Base-by-base conservation (phyloP, 2,329 filamentous ascomycete species). In the Erysiphe pulchra region DNA sequence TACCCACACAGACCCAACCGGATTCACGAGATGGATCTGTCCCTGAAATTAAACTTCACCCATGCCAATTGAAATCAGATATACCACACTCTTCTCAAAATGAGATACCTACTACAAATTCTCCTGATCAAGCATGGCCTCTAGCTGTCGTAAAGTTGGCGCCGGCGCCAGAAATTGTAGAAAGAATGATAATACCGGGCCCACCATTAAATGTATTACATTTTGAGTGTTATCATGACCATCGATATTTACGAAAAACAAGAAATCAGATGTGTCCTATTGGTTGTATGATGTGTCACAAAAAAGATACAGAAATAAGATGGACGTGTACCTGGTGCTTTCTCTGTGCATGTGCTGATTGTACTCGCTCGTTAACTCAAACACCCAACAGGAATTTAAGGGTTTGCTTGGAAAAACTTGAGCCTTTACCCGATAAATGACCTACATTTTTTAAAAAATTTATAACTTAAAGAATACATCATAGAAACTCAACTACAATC, bases 321-420 rank as follows among this genome's bases (percentile, higher is more conserved):
- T 59, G 53, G 53, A 51, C 50, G 38, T 60, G 57, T 42, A 51
- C 51, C 18, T 60, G 57, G 57, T 60, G 57, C 41, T 58, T 54
- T 45, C 42, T 60, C 31, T 53, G 56, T 40, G 51, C 53, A 17
- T 60, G 57, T 47, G 51, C 47, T n/a, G 47, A 40, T 30, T 60
- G 57, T 47, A 56, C 57, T 52, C 46, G 54, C 41, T 45, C 51
- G 12, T 46, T 59, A 33, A 42, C 47, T 20, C 50, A 47, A 1
- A 50, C 52, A 30, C 50, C 54, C 2, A 52, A 50, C 39, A 55
- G 51, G 40, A 55, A 58, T 48, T 36, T 59, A 32, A 48, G 36
- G 9, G n/a, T 49, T 14, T 51, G 48, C 34, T 37, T 37, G 34
- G 14, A 37, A 14, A 17, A 37, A 37, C 34, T 37, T n/a, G 34